Conservation (phyloP, 257 asterid species). For the Salvia rosmarinus region DNA sequence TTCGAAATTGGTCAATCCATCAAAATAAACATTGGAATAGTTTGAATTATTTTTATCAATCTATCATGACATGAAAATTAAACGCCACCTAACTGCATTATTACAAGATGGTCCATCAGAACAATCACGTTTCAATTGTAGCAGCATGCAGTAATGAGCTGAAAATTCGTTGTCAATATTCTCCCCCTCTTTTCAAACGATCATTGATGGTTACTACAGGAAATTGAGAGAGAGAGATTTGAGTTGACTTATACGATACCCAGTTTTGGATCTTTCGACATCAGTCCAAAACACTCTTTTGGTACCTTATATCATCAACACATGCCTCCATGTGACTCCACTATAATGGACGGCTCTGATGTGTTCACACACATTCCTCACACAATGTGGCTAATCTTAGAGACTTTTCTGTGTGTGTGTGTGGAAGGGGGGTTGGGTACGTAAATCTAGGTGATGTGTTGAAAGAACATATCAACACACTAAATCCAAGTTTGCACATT, state of each 20-base stretch:
- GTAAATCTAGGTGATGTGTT: slow-evolving; percentile 18
- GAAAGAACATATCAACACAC: slow-evolving; percentile 28
- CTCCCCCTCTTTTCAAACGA: slow-evolving; percentile 6
- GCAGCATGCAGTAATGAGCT: background rate
- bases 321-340: slow-evolving; percentile 76
- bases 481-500: slow-evolving; percentile 33
- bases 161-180: slow-evolving; percentile 8
- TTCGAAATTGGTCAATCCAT: too few species aligned
- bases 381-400: background rate
- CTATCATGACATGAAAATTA: too few species aligned
- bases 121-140: background rate
- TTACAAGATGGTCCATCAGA: slow-evolving; percentile 16
- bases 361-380: slow-evolving; percentile 36
- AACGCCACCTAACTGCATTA: too few species aligned
- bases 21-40: too few species aligned
- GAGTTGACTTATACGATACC: slow-evolving; percentile 60
- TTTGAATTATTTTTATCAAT: too few species aligned
- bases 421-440: background rate
- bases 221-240: slow-evolving; percentile 12
- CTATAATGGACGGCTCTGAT: slow-evolving; percentile 38
- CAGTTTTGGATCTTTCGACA: slow-evolving; percentile 49
- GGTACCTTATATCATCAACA: slow-evolving; percentile 41
- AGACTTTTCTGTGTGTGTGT: slow-evolving; percentile 6
- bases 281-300: slow-evolving; percentile 58
- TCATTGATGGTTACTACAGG: slow-evolving; percentile 27